Evolutionary conservation across 2,329 filamentous ascomycete genomes (phyloP).

Genomic region (Fusarium pseudograminearum): DNA sequence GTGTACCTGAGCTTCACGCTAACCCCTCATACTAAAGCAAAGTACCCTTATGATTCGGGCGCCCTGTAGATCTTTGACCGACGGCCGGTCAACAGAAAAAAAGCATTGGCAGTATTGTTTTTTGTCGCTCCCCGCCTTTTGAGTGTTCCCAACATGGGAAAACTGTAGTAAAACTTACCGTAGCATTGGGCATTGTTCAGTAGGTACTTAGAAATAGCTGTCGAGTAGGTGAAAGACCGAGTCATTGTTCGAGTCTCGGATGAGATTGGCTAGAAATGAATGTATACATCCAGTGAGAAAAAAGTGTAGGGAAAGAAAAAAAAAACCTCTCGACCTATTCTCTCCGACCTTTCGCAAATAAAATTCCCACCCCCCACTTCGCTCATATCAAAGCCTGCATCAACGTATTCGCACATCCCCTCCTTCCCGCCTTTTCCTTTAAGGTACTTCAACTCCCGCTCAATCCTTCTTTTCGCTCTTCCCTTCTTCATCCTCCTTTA

Average conservation of each 20-base stretch:
- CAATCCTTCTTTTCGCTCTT: slow-evolving; percentile 46
- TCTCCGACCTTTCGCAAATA: slow-evolving; percentile 24
- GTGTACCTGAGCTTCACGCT: slow-evolving; percentile 29
- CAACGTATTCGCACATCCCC: slow-evolving; percentile 50
- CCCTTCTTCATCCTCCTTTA: slow-evolving; percentile 28
- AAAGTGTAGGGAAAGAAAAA: neutral
- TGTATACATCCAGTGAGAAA: neutral
- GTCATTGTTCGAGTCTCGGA: slow-evolving; percentile 26
- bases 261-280: slow-evolving; percentile 2
- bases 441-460: slow-evolving; percentile 47
- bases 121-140: slow-evolving; percentile 23
- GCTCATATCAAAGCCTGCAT: slow-evolving; percentile 40
- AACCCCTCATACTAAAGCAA: slow-evolving; percentile 9
- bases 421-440: slow-evolving; percentile 47
- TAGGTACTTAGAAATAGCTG: slow-evolving; percentile 14
- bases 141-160: neutral
- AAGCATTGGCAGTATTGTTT: slow-evolving; percentile 18
- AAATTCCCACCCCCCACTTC: slow-evolving; percentile 44
- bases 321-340: slow-evolving; percentile 17
- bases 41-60: slow-evolving; percentile 36
- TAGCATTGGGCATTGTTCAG: slow-evolving; percentile 23
- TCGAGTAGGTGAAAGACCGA: neutral
- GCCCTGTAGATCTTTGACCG: slow-evolving; percentile 32
- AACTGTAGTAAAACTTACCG: slow-evolving; percentile 14
- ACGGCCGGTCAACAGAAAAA: slow-evolving; percentile 40